Evolutionary conservation across 164 flowering plant genomes (phyloP).

Genomic region (Nymphaea colorata): DNA sequence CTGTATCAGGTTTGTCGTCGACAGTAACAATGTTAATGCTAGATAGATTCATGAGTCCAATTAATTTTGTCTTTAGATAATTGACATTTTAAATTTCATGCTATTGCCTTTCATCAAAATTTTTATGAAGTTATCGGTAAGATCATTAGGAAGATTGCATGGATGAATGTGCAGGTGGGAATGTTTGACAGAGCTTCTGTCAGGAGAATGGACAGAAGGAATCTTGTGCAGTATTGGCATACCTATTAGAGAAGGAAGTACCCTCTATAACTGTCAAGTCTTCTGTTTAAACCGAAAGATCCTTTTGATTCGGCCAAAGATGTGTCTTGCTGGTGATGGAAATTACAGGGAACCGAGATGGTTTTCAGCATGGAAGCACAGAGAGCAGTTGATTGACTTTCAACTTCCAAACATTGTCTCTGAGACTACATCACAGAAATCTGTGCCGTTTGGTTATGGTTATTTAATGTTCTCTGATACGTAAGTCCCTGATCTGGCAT

Average conservation of each 20-base stretch:
- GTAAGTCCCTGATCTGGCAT: conserved; percentile 25
- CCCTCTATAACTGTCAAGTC: conserved; percentile 88
- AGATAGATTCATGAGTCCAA: no score
- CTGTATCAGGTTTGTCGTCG: no score
- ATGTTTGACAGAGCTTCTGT: conserved; percentile 64
- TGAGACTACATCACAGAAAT: conserved; percentile 53
- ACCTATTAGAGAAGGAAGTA: conserved; percentile 81
- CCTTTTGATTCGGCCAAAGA: conserved; percentile 91
- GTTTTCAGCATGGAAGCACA: conserved; percentile 91
- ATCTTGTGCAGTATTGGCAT: conserved; percentile 95
- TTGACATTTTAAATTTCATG: no score
- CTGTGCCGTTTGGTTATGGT: conserved; percentile 90
- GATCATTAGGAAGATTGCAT: no score
- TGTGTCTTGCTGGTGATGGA: conserved; percentile 95
- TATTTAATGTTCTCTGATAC: conserved; percentile 78
- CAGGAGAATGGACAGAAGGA: conserved; percentile 83
- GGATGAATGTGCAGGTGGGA: conserved; percentile 65
- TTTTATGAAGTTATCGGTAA: no score
- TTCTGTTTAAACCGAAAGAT: conserved; percentile 72
- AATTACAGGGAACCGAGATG: conserved; percentile 92
- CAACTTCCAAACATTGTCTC: conserved; percentile 61
- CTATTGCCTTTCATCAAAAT: no score
- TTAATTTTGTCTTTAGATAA: no score
- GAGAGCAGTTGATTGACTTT: conserved; percentile 60
- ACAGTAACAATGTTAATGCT: no score